Evolutionary conservation across 2,329 filamentous ascomycete genomes (phyloP), one percentile per base, ranked within the genome.

Genomic region (Fusarium incarnatum): DNA sequence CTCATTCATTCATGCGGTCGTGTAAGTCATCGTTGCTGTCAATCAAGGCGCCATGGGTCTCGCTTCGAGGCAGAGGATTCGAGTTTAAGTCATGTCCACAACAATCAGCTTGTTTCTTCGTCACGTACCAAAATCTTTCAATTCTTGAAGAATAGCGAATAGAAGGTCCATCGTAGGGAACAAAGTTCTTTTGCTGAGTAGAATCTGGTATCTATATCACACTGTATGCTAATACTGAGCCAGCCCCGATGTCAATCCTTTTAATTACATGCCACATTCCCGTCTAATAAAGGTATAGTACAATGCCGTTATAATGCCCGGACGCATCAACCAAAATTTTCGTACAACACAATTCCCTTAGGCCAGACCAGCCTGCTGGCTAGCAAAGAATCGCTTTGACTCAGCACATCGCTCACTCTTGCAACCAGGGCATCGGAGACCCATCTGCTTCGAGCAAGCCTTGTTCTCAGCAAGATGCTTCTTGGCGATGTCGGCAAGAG

Each of bases 341-440:
- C 10, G 22, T 12, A 41, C 28, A 53, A 20, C 8, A 32, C 30
- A 8, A 20, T 44, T 6, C 20, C 30, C 18, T 27, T 63, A 72
- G 25, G 60, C 55, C 30, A 79, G 62, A 30, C 70, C 71, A 61
- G 69, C 73, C 63, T 81, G 78, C 67, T 82, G 80, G 50, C 77
- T 76, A 9, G 85, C 85, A 77, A 91, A 91, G 78, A 91, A 91
- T 74, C 86, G 88, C 80, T 92, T 92, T 55, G 90, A 91, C 81
- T 94, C 94, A 57, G 91, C 81, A 81, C 96, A 99, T 74, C 91
- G 88, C 76, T 97, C 93, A 77, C 92, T 98, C 81, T 89, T 94
- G 83, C 96, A 99, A 8, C 93, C 94, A 3, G 97, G 96, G 82
- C 96, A 99, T 74, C 96, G 89, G 73, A 99, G 82, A 11, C 89